Evolutionary conservation across 352 stramenopile genomes (phyloP).

Genomic region (Globisporangium acanthophoron): DNA sequence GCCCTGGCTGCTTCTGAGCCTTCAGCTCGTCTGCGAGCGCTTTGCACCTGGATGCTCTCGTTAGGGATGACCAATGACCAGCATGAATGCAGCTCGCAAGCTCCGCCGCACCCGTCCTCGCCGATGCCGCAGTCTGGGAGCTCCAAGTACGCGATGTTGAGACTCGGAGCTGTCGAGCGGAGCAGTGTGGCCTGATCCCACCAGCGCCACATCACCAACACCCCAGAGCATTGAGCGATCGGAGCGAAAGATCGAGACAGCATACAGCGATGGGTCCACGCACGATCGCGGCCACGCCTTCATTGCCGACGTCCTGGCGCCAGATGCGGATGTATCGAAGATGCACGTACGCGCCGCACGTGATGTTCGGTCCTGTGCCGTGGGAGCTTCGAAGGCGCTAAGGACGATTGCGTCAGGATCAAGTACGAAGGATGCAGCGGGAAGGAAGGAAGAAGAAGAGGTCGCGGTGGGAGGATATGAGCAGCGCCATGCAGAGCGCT

Average conservation of each 20-base stretch:
- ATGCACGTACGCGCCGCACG: slow-evolving; percentile 52
- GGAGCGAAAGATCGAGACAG: not conserved
- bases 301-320: slow-evolving; percentile 74
- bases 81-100: not conserved
- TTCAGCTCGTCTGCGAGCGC: slow-evolving; percentile 44
- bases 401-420: slow-evolving; percentile 5
- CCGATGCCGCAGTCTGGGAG: slow-evolving; percentile 74
- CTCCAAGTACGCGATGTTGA: slow-evolving; percentile 78
- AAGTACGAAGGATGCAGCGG: not conserved
- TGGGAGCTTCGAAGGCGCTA: slow-evolving; percentile 26
- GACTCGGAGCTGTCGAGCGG: slow-evolving; percentile 26
- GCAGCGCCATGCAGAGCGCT: slow-evolving; percentile 61
- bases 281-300: slow-evolving; percentile 68
- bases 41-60: slow-evolving; percentile 28
- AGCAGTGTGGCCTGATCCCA: slow-evolving; percentile 34
- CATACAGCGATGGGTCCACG: not conserved
- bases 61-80: not conserved
- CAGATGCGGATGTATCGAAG: slow-evolving; percentile 76
- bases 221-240: not conserved
- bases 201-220: not conserved
- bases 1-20: slow-evolving; percentile 41
- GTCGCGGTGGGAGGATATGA: slow-evolving; percentile 59
- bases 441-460: slow-evolving; percentile 18
- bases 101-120: slow-evolving; percentile 25
- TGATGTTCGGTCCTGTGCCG: slow-evolving; percentile 60